Base-by-base conservation (phyloP, 2,329 filamentous ascomycete species). In the Pestalotiopsis sp. region DNA sequence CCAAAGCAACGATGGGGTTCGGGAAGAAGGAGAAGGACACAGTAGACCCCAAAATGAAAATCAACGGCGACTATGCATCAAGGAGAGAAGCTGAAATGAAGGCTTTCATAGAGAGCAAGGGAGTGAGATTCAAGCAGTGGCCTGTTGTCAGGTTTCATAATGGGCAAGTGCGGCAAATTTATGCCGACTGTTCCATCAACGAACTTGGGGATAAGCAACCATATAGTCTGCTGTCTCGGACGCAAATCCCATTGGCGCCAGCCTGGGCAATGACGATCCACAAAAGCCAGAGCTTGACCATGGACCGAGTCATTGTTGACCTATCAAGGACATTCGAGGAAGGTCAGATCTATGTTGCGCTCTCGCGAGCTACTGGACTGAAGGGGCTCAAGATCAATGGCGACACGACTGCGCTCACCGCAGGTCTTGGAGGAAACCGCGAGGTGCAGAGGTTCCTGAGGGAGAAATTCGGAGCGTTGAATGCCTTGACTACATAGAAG, bases 251-350 rank as follows among this genome's bases (percentile, higher is more conserved):
- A 0, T 80, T 92, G 0, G 78, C 83, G 1, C 81, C 88, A 0
- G 90, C 85, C 0, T 92, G 89, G 86, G 90, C 90, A 0, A 84
- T 91, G 73, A 91, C 85, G 0, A 85, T 90, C 2, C 90, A 92
- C 75, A 91, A 90, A 75, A 83, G 83, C 3, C 87, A 91, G 78
- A 88, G 89, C 3, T 86, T 91, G 81, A 90, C 88, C 1, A 78
- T 92, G 3, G 85, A 90, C 23, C 82, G 83, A 3, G 88, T 88
- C 2, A 81, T 85, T 2, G 87, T 91, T 1, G 78, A 91, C 72
- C 74, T 91, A 4, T 74, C 76, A 0, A 75, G 76, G 4, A 82
- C 82, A 0, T 91, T 90, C 72, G 86, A 87, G 68, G 79, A 83
- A 36, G 88, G 88, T 0, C 88, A 91, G 77, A 84, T 85, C 0